These are phyloP conservation scores for Vairimorpha apis DNA, from an alignment of 371 early-diverging fungal genomes.

Conservation along the genomic window DNA sequence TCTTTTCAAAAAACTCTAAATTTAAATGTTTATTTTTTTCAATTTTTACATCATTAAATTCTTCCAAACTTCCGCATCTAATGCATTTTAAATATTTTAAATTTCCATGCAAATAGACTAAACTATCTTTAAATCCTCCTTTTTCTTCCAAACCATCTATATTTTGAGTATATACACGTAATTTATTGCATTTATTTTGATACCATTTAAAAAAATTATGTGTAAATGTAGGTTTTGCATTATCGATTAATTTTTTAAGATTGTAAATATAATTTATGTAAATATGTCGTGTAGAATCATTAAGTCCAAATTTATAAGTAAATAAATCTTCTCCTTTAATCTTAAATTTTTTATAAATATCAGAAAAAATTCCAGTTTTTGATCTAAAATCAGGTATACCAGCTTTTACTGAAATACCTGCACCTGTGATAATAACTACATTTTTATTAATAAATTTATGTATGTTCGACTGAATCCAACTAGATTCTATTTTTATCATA, in stretches of 20 bases:
- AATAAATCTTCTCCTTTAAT: constrained; percentile 83
- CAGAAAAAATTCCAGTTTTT: constrained; percentile 80
- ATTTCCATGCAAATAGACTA: constrained; percentile 63
- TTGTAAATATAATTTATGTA: constrained; percentile 87
- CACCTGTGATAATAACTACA: constrained; percentile 75
- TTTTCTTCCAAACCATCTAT: constrained; percentile 87
- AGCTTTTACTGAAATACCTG: constrained; percentile 83
- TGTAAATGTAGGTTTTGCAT: constrained; percentile 72
- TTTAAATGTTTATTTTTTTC: no score
- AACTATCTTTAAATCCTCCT: constrained; percentile 68
- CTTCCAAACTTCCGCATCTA: constrained; percentile 45
- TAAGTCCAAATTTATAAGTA: constrained; percentile 66
- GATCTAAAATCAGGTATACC: constrained; percentile 97
- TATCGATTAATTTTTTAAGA: constrained; percentile 69
- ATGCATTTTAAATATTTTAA: constrained; percentile 51
- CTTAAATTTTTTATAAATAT: constrained; percentile 74
- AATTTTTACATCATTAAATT: constrained; percentile 43
- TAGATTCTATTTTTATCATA: constrained; percentile 26
- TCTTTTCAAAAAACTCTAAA: no score
- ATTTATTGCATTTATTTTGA: constrained; percentile 71
- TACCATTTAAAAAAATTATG: constrained; percentile 78
- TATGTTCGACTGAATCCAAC: constrained; percentile 22
- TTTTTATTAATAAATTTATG: constrained; percentile 63
- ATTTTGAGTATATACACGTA: constrained; percentile 91
- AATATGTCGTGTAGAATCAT: constrained; percentile 68